Conservation (phyloP, 2,329 filamentous ascomycete genomes). For the Colletotrichum ledebouriae region DNA sequence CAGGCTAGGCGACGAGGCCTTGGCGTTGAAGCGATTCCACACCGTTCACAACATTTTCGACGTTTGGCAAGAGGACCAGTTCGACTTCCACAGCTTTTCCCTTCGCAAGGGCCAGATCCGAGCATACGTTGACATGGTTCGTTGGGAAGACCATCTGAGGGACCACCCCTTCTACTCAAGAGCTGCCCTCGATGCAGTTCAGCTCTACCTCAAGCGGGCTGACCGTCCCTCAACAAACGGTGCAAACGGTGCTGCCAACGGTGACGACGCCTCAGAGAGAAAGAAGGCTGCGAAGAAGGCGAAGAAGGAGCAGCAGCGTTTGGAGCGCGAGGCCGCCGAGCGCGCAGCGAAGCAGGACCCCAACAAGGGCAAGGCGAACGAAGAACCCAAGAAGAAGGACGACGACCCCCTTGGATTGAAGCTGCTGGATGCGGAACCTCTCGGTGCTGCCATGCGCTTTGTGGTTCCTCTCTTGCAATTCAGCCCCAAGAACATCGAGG, state of each 20-base stretch:
- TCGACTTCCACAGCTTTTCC: constrained; percentile 98
- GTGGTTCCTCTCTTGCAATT: constrained; percentile 84
- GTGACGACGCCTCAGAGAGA: constrained; percentile 74
- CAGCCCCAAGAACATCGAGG: constrained; percentile 83
- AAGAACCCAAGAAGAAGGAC: constrained; percentile 83
- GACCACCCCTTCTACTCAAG: constrained; percentile 94
- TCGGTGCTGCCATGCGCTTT: constrained; percentile 91
- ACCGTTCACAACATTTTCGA: constrained; percentile 94
- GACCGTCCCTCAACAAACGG: constrained; percentile 80
- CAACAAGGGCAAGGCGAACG: constrained; percentile 77
- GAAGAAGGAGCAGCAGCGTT: constrained; percentile 75
- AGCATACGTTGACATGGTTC: constrained; percentile 95
- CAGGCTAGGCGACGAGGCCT: constrained; percentile 83
- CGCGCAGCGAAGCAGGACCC: constrained; percentile 85
- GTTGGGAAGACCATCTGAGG: constrained; percentile 92
- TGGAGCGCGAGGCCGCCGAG: constrained; percentile 84
- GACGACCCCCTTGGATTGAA: constrained; percentile 87
- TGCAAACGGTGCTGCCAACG: constrained; percentile 66
- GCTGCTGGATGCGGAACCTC: constrained; percentile 84
- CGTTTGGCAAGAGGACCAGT: constrained; percentile 97
- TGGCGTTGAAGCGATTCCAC: constrained; percentile 94
- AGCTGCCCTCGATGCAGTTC: constrained; percentile 84
- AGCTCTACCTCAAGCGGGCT: constrained; percentile 82
- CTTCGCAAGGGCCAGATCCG: constrained; percentile 96
- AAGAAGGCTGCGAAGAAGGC: constrained; percentile 94